A percentile compares a stretch with the other conserved stretches of the same genome.
Conservation (phyloP, 2,329 filamentous ascomycete species). For the Arthrinium phaeospermum region DNA sequence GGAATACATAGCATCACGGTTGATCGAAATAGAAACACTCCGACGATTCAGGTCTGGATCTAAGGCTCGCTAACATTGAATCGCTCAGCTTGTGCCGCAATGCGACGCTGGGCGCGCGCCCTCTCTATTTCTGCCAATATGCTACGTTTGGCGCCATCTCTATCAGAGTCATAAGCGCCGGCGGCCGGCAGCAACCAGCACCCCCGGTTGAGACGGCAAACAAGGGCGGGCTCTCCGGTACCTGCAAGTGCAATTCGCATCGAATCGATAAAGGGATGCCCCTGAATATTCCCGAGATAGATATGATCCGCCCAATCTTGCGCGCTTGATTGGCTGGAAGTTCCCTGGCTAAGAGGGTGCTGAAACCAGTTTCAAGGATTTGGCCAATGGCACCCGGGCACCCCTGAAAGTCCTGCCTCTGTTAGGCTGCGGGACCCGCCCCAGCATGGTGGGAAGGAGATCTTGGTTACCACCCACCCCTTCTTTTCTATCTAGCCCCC, state of each 20-base stretch:
- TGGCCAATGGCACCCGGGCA: not conserved
- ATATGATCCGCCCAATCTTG: not conserved
- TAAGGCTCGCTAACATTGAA: not conserved
- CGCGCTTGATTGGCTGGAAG: not conserved
- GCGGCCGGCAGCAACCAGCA: not conserved
- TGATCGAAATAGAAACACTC: conserved; percentile 4
- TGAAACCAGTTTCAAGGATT: conserved; percentile 16
- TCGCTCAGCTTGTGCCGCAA: not conserved
- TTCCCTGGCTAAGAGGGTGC: not conserved
- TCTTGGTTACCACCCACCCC: conserved; percentile 14
- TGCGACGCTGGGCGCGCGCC: not conserved
- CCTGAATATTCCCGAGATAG: conserved; percentile 12
- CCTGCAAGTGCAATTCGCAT: not conserved
- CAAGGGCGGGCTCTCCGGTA: not conserved
- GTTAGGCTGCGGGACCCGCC: not conserved
- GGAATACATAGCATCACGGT: not conserved
- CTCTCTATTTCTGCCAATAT: not conserved
- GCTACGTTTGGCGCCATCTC: not conserved
- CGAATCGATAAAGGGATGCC: not conserved
- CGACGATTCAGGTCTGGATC: not conserved
- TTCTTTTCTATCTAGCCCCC: not conserved
- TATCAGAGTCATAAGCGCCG: not conserved
- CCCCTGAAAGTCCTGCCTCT: not conserved
- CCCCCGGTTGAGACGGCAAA: conserved; percentile 11
- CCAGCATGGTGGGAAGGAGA: not conserved